Evolutionary conservation across 257 asterid genomes (phyloP).

Genomic region (Gardenia jasminoides): DNA sequence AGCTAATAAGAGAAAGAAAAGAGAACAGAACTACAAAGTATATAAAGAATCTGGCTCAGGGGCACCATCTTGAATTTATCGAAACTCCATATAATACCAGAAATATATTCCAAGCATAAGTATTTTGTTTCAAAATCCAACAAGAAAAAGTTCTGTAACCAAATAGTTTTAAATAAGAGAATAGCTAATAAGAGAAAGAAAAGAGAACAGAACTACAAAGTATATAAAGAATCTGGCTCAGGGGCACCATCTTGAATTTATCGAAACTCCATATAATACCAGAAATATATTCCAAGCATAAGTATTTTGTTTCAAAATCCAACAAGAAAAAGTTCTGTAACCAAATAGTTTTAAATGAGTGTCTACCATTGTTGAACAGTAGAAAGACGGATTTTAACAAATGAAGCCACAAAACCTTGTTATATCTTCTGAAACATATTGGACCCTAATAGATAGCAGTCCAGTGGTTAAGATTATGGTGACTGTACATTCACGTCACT

Average conservation of each 20-base stretch:
- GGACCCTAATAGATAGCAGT: neutral
- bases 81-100: neutral
- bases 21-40: too few relatives aligned
- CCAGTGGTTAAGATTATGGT: neutral
- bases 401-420: neutral
- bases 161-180: neutral
- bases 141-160: neutral
- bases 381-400: neutral
- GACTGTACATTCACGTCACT: neutral
- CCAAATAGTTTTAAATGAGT: neutral
- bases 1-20: neutral
- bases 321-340: neutral
- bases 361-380: neutral
- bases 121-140: neutral
- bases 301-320: neutral
- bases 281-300: neutral
- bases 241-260: neutral
- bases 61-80: neutral
- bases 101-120: neutral
- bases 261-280: neutral
- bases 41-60: neutral
- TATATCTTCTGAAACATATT: neutral
- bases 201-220: too few relatives aligned
- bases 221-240: neutral
- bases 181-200: neutral